Evolutionary conservation across 2,329 filamentous ascomycete species (phyloP).

Genomic region (Xylariaceae sp.): DNA sequence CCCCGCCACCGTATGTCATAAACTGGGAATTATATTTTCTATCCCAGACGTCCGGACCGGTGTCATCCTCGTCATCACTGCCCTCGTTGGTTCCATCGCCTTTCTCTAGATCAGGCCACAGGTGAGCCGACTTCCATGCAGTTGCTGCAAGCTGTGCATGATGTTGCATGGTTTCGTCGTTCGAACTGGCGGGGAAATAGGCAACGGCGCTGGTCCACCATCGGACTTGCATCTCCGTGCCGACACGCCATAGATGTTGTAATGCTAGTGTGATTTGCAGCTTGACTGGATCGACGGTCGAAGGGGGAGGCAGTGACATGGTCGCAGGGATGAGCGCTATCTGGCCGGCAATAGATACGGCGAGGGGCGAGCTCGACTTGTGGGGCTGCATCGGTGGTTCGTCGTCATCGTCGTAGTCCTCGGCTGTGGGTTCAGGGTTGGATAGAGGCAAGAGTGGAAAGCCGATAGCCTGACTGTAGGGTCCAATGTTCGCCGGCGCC

Average conservation of each 20-base stretch:
- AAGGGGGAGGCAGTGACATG: conserved; percentile 56
- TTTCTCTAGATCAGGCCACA: conserved; percentile 21
- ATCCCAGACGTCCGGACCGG: conserved; percentile 63
- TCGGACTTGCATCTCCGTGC: conserved; percentile 61
- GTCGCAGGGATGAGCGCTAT: conserved; percentile 79
- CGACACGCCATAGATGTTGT: conserved; percentile 87
- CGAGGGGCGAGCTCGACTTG: conserved; percentile 13
- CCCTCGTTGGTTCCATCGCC: conserved; percentile 45
- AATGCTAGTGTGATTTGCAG: conserved; percentile 66
- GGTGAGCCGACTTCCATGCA: conserved; percentile 46
- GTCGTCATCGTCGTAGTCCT: conserved; percentile 15
- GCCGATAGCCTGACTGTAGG: conserved; percentile 84
- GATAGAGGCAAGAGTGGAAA: conserved; percentile 36
- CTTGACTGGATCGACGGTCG: conserved; percentile 37
- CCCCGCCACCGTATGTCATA: conserved; percentile 36
- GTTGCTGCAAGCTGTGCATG: conserved; percentile 40
- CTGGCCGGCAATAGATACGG: conserved; percentile 75
- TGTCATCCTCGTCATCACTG: conserved; percentile 39
- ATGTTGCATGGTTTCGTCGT: conserved; percentile 18
- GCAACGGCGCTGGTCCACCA: conserved; percentile 73
- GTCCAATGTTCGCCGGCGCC: conserved; percentile 96
- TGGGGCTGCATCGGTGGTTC: conserved; percentile 21
- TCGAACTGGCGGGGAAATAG: conserved; percentile 53
- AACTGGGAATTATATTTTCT: conserved; percentile 52
- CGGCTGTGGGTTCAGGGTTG: conserved; percentile 17